These are phyloP conservation scores for Bipolaris cookei DNA, from an alignment of 2,329 filamentous ascomycete species.

Conservation along the genomic window DNA sequence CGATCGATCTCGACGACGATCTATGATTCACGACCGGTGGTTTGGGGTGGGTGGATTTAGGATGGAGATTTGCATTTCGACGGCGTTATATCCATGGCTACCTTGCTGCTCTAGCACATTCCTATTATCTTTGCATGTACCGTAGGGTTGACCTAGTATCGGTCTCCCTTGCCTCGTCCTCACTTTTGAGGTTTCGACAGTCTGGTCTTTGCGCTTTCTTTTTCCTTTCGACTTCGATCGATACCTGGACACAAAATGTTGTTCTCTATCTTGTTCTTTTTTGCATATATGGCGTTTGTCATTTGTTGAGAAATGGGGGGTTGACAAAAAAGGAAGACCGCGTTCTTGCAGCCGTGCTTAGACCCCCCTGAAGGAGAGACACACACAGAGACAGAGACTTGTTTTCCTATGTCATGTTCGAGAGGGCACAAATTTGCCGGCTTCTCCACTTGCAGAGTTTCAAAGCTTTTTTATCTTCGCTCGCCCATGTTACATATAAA, in stretches of 20 bases:
- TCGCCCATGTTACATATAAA: not conserved
- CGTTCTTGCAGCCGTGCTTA: not conserved
- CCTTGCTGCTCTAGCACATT: conserved; percentile 14
- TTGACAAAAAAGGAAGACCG: not conserved
- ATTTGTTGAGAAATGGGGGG: not conserved
- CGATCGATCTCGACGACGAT: conserved; percentile 70
- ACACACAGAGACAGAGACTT: conserved; percentile 4
- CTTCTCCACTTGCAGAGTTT: not conserved
- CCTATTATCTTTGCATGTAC: conserved; percentile 11
- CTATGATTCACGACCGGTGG: conserved; percentile 40
- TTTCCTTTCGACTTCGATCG: conserved; percentile 14
- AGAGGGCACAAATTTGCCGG: conserved; percentile 1
- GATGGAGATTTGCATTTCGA: conserved; percentile 19
- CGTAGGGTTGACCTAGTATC: conserved; percentile 12
- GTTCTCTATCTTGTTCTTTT: conserved; percentile 10
- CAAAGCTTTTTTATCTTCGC: not conserved
- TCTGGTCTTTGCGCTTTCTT: conserved; percentile 13
- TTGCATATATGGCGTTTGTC: conserved; percentile 18
- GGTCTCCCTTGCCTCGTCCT: conserved; percentile 13
- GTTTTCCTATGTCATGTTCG: conserved; percentile 5
- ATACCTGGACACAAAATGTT: conserved; percentile 14
- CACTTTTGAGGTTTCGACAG: conserved; percentile 11
- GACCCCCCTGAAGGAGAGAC: not conserved
- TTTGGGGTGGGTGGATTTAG: conserved; percentile 12
- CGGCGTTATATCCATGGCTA: conserved; percentile 16